phyloP scores from a whole-genome alignment of 2,329 filamentous ascomycete genomes.

The Penicillium crustosum region DNA sequence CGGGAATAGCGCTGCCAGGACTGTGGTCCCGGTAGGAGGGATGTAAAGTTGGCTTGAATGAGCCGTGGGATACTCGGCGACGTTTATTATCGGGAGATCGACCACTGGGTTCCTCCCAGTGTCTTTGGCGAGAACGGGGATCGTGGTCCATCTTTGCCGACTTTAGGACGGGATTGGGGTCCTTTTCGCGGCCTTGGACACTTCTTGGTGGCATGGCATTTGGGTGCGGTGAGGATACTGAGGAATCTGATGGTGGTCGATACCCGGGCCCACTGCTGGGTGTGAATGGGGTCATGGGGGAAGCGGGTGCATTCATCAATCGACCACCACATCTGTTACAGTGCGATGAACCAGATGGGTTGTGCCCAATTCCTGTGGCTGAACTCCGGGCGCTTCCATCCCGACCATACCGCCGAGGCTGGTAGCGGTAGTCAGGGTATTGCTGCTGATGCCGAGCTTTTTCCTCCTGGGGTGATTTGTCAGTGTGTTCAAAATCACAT shows the following conservation, averaged over 20 bases:
- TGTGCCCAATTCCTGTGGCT: conserved; percentile 38
- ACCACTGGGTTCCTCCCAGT: conserved; percentile 38
- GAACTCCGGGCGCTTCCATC: conserved; percentile 46
- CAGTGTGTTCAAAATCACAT: not conserved
- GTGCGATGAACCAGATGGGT: conserved; percentile 38
- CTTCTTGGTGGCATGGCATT: conserved; percentile 28
- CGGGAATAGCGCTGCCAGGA: conserved; percentile 17
- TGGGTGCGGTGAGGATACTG: conserved; percentile 31
- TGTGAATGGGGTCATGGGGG: conserved; percentile 44
- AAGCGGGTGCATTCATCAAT: conserved; percentile 48
- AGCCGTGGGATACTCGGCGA: conserved; percentile 54
- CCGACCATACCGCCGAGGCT: conserved; percentile 70
- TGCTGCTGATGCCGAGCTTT: conserved; percentile 84
- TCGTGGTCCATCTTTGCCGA: conserved; percentile 30
- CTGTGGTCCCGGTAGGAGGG: conserved; percentile 36
- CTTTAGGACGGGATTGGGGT: conserved; percentile 25
- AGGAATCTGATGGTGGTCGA: conserved; percentile 30
- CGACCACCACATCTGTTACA: conserved; percentile 49
- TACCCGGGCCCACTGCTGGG: conserved; percentile 28
- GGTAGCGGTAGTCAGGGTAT: conserved; percentile 93
- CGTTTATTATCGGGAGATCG: conserved; percentile 61
- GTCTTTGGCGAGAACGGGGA: conserved; percentile 25
- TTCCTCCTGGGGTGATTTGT: conserved; percentile 62
- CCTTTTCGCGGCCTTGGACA: conserved; percentile 25
- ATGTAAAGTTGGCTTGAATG: conserved; percentile 38